Conservation (phyloP, 768 basidiomycete genomes). For the Leccinum olivaceopallidum region DNA sequence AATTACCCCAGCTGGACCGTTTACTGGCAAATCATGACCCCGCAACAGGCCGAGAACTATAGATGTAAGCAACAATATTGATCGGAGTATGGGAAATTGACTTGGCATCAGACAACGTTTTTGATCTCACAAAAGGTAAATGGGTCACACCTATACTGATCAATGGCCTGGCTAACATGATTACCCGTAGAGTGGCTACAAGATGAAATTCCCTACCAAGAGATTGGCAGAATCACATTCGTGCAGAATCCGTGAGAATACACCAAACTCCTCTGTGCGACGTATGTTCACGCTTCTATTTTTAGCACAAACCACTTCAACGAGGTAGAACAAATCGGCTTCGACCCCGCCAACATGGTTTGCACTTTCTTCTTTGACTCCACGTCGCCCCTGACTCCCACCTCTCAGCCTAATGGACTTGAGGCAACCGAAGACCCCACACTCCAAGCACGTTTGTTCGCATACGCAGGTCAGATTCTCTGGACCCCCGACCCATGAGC, state of each 20-base stretch:
- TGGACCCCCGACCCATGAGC: not conserved
- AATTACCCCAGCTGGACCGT: constrained; percentile 58
- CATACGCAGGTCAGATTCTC: constrained; percentile 45
- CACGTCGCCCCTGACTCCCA: not conserved
- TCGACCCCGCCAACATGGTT: constrained; percentile 52
- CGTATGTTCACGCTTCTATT: not conserved
- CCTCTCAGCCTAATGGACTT: constrained; percentile 31
- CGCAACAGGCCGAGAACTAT: constrained; percentile 51
- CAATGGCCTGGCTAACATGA: not conserved
- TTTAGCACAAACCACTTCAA: constrained; percentile 32
- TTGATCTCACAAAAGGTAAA: constrained; percentile 49
- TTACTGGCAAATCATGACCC: constrained; percentile 55
- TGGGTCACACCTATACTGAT: not conserved
- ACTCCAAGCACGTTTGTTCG: constrained; percentile 57
- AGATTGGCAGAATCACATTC: constrained; percentile 40
- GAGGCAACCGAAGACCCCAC: constrained; percentile 59
- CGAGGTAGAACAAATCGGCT: constrained; percentile 46
- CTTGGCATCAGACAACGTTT: constrained; percentile 42
- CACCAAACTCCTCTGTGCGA: not conserved
- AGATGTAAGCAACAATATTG: constrained; percentile 26
- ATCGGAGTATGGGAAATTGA: not conserved
- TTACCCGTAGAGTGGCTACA: constrained; percentile 35
- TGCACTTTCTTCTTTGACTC: not conserved
- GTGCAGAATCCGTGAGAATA: constrained; percentile 37
- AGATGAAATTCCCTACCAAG: constrained; percentile 34